Conservation (phyloP, 371 early-diverging fungal genomes). For the Mortierella sp. region DNA sequence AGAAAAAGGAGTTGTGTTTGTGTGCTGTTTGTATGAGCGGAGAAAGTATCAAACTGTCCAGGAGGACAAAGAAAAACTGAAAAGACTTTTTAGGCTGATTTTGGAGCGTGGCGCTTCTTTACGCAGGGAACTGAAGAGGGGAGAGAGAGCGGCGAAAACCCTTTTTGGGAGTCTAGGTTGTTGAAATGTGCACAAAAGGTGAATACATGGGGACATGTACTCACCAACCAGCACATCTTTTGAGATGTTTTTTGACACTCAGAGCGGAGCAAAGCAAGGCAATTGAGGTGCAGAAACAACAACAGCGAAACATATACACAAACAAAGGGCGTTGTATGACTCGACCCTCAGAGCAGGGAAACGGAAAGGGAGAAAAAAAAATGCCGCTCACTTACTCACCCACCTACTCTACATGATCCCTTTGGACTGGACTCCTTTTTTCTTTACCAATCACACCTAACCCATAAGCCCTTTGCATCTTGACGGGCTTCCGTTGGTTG, state of each 20-base stretch:
- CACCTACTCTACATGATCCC: neutral
- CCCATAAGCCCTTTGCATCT: slow-evolving; percentile 4
- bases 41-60: neutral
- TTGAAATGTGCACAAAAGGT: neutral
- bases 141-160: neutral
- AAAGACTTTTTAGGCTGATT: neutral
- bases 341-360: neutral
- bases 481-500: neutral
- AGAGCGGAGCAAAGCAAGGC: slow-evolving; percentile 1
- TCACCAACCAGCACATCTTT: neutral
- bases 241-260: slow-evolving; percentile 9
- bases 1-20: neutral
- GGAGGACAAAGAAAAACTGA: neutral
- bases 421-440: neutral
- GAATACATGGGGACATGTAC: slow-evolving; percentile 3
- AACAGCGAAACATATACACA: neutral
- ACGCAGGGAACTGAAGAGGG: neutral
- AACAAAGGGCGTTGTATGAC: neutral
- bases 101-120: neutral
- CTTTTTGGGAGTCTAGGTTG: neutral
- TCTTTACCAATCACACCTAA: neutral
- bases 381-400: neutral
- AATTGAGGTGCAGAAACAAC: neutral
- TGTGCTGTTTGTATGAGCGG: neutral
- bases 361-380: neutral